A percentile compares a stretch with the other conserved stretches of the same genome.
These are phyloP conservation scores for Lipomyces kockii DNA, from an alignment of 805 yeast species.

Conservation along the genomic window DNA sequence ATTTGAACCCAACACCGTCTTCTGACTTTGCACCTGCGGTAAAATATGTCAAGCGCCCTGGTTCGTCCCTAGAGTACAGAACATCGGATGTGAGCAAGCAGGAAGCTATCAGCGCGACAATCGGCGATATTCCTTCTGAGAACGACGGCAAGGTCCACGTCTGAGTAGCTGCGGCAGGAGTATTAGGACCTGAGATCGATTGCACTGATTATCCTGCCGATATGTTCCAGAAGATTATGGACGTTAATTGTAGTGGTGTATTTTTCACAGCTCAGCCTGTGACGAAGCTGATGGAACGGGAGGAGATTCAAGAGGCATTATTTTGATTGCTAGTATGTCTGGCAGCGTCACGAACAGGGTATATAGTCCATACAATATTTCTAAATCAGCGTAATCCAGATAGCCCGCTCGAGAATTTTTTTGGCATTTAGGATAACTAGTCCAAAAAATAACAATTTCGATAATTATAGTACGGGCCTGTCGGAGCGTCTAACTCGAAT, in stretches of 20 bases:
- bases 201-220: slow-evolving; percentile 59
- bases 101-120: slow-evolving; percentile 47
- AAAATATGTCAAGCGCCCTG: slow-evolving; percentile 38
- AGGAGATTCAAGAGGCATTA: slow-evolving; percentile 65
- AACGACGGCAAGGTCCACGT: slow-evolving; percentile 65
- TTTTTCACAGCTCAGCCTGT: slow-evolving; percentile 71
- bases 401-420: slow-evolving; percentile 59
- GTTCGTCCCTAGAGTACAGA: slow-evolving; percentile 46
- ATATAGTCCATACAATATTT: slow-evolving; percentile 65
- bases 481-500: no score
- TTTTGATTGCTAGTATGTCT: slow-evolving; percentile 79
- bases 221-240: slow-evolving; percentile 67
- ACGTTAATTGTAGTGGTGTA: slow-evolving; percentile 71
- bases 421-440: no score
- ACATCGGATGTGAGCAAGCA: slow-evolving; percentile 58
- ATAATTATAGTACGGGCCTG: no score
- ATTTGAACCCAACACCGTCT: slow-evolving; percentile 39
- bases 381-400: slow-evolving; percentile 73
- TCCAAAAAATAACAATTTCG: no score
- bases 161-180: slow-evolving; percentile 77
- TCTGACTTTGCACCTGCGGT: slow-evolving; percentile 39
- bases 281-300: slow-evolving; percentile 64
- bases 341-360: slow-evolving; percentile 77
- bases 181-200: slow-evolving; percentile 49
- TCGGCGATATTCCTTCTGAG: slow-evolving; percentile 51